A percentile compares a stretch with the other conserved stretches of the same genome.
These are phyloP conservation scores for Oidiodendron maius DNA, from an alignment of 495 filamentous ascomycete genomes.

Conservation along the genomic window DNA sequence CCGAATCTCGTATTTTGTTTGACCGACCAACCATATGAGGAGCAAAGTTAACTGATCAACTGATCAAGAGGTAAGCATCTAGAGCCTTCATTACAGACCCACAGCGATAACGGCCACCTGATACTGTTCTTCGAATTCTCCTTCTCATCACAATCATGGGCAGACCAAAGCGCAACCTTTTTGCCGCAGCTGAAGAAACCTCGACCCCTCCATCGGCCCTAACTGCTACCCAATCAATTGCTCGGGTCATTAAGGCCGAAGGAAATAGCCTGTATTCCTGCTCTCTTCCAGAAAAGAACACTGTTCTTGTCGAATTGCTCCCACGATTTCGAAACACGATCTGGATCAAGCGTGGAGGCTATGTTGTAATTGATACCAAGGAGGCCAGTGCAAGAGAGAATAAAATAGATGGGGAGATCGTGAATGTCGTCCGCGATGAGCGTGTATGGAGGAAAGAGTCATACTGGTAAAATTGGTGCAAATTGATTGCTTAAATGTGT, in stretches of 20 bases:
- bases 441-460: conserved; percentile 81
- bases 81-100: too few species aligned
- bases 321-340: conserved; percentile 81
- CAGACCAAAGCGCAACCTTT: conserved; percentile 66
- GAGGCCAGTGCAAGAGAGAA: conserved; percentile 59
- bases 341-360: conserved; percentile 84
- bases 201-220: conserved; percentile 66
- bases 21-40: too few species aligned
- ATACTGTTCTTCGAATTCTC: too few species aligned
- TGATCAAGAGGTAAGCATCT: too few species aligned
- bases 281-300: conserved; percentile 48
- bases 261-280: conserved; percentile 85
- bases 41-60: too few species aligned
- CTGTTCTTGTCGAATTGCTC: conserved; percentile 69
- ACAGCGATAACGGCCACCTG: too few species aligned
- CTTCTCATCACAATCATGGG: conserved; percentile 48
- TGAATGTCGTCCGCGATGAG: conserved; percentile 89
- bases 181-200: conserved; percentile 69
- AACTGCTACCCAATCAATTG: conserved; percentile 58
- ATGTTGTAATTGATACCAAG: conserved; percentile 72
- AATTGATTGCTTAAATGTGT: neutral
- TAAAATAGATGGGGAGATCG: conserved; percentile 80
- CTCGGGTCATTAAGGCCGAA: conserved; percentile 69
- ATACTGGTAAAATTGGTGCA: conserved; percentile 65
- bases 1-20: too few species aligned